A percentile compares a stretch with the other conserved stretches of the same genome.
These are phyloP conservation scores for Ajuga chamaepitys DNA, from an alignment of 257 asterid species.

Conservation along the genomic window DNA sequence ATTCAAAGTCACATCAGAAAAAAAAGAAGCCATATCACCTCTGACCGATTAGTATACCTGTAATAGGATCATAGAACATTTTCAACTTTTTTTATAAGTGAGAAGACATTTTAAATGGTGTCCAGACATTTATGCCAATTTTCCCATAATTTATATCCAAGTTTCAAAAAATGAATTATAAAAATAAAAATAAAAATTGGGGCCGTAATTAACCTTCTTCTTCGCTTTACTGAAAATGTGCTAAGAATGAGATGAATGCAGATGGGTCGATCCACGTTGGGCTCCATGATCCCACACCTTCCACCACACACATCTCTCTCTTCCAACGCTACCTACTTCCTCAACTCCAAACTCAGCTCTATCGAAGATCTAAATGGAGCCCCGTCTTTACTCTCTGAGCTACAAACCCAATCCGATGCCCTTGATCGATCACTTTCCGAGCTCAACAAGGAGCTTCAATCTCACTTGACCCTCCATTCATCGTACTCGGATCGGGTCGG, in stretches of 20 bases:
- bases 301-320: constrained; percentile 65
- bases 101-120: too few species aligned
- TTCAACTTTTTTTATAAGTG: too few species aligned
- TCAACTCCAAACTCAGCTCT: constrained; percentile 56
- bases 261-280: constrained; percentile 28
- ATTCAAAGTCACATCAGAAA: too few species aligned
- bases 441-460: constrained; percentile 45
- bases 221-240: too few species aligned
- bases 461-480: constrained; percentile 42
- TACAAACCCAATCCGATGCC: constrained; percentile 47
- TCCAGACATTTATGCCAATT: too few species aligned
- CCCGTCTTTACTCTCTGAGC: constrained; percentile 57
- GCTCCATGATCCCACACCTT: constrained; percentile 28
- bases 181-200: too few species aligned
- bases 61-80: too few species aligned
- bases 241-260: neutral
- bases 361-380: constrained; percentile 50
- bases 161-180: too few species aligned
- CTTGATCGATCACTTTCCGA: constrained; percentile 52
- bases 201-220: too few species aligned
- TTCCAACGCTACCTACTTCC: constrained; percentile 47
- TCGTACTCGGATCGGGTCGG: constrained; percentile 46
- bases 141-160: too few species aligned
- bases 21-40: too few species aligned
- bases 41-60: too few species aligned